Evolutionary conservation across 2,329 filamentous ascomycete species (phyloP).

Genomic region (Talaromyces sp.): DNA sequence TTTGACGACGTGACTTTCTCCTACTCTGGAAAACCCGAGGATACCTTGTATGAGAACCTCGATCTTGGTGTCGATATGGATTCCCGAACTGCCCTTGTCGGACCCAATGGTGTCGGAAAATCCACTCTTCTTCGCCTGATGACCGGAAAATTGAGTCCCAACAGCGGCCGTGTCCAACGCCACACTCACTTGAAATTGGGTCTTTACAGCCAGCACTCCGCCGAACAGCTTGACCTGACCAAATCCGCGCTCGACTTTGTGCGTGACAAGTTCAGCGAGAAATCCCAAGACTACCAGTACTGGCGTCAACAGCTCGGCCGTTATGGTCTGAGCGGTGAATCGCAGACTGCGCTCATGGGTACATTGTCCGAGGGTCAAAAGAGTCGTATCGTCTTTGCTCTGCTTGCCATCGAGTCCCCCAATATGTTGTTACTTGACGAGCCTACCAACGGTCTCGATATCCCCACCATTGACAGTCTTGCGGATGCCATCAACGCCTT

Average conservation of each 20-base stretch:
- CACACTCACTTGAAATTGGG: slow-evolving; percentile 99
- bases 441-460: slow-evolving; percentile 98
- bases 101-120: slow-evolving; percentile 98
- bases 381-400: slow-evolving; percentile 94
- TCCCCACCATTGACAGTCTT: slow-evolving; percentile 94
- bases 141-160: slow-evolving; percentile 90
- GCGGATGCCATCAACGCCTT: slow-evolving; percentile 97
- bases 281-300: slow-evolving; percentile 97
- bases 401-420: slow-evolving; percentile 88
- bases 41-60: slow-evolving; percentile 93
- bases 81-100: slow-evolving; percentile 92
- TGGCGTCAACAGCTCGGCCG: slow-evolving; percentile 96
- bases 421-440: slow-evolving; percentile 99
- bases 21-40: slow-evolving; percentile 82
- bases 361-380: slow-evolving; percentile 97
- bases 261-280: slow-evolving; percentile 83
- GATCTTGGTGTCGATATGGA: slow-evolving; percentile 99
- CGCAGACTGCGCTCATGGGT: slow-evolving; percentile 96
- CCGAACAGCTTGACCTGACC: slow-evolving; percentile 95
- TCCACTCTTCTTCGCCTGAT: slow-evolving; percentile 93
- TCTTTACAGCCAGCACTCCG: slow-evolving; percentile 96
- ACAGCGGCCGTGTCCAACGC: slow-evolving; percentile 72
- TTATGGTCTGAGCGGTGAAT: slow-evolving; percentile 88
- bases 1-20: slow-evolving; percentile 98
- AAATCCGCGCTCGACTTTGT: slow-evolving; percentile 98